Base-by-base conservation (phyloP, 2,329 filamentous ascomycete genomes). In the Penicillium sp. region DNA sequence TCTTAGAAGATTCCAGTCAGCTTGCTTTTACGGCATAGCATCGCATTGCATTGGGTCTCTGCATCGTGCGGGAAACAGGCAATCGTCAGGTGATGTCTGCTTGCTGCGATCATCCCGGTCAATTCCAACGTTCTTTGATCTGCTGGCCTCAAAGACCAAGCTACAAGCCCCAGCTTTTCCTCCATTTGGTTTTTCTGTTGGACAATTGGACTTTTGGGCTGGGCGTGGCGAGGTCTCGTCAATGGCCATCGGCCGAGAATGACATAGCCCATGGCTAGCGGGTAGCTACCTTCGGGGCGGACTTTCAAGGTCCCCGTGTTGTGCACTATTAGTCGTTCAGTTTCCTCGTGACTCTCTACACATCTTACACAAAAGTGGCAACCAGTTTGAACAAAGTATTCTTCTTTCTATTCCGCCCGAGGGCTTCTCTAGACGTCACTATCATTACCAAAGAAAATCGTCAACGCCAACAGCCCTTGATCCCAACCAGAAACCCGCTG, bases 351-450 rank as follows among this genome's bases (percentile, higher is more conserved):
- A 11, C 2, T 14, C 38, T n/a, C 27, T 24, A 14, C 22, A 45
- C 14, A 9, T 29, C 18, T 13, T 45, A 31, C 7, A 2, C 14
- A 32, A 13, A 5, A 52, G 6, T 27, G 27, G 10, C 4, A 9
- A n/a, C 9, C 24, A 4, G 7, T 11, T 24, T 10, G 27, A 22
- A 36, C 13, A 32, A 42, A 52, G 31, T 32, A 9, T 55, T 53
- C 49, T 42, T 56, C 52, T 56, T 47, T 60, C 57, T 60, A 61
- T 60, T 44, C 44, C 49, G 51, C 60, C 54, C 52, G 32, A 44
- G 43, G 47, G 59, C 59, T 52, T 61, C 46, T 64, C 62, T 65
- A 63, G 48, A 52, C 40, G 59, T 64, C 58, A 63, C 57, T 58
- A 39, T 55, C 43, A 47, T 51, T 48, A 58, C 34, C 38, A 48